Evolutionary conservation across 2,329 filamentous ascomycete species (phyloP), one percentile per base, ranked within the genome.

Genomic region (Penicillium sp.): DNA sequence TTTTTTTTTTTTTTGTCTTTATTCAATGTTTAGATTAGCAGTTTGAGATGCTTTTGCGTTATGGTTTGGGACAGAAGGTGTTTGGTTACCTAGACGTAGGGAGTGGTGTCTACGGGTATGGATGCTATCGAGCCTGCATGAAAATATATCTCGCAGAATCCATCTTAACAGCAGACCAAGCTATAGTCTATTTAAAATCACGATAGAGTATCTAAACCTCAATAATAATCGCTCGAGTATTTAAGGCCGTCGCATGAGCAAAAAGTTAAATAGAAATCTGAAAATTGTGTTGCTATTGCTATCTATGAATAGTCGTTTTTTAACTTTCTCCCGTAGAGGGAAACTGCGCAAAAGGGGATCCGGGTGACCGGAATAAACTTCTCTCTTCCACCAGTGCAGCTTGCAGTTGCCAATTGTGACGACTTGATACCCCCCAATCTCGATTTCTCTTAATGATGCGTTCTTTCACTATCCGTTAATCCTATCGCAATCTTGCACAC

Each of bases 361-460:
- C 47, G 57, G 64, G 58, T 58, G 24, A 64, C 73, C 73, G 73
- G 70, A 75, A 71, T 67, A 70, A 72, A 72, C 69, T 68, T 64
- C 70, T 66, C 65, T 61, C 55, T 59, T 38, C 60, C 42, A 37
- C 53, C 60, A 53, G 50, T 35, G 47, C 44, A 54, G 44, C 56
- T 13, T 45, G 28, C 58, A 59, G 35, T 13, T 51, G 61, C 58
- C 42, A 63, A 64, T 61, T 61, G 60, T 55, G 63, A 60, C 58
- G 42, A 65, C 54, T 57, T 64, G 61, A 69, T 67, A 68, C 62
- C 62, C 64, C 59, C 56, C 37, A 22, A 60, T 53, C 47, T 49
- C 24, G 26, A 33, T 47, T 47, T 53, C 47, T 24, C 4, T 22
- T 60, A 38, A 56, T 35, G 26, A 61, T 57, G 59, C 26, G 19